Evolutionary conservation across 768 basidiomycete species (phyloP).

Genomic region (Hortiboletus flavorubellus): DNA sequence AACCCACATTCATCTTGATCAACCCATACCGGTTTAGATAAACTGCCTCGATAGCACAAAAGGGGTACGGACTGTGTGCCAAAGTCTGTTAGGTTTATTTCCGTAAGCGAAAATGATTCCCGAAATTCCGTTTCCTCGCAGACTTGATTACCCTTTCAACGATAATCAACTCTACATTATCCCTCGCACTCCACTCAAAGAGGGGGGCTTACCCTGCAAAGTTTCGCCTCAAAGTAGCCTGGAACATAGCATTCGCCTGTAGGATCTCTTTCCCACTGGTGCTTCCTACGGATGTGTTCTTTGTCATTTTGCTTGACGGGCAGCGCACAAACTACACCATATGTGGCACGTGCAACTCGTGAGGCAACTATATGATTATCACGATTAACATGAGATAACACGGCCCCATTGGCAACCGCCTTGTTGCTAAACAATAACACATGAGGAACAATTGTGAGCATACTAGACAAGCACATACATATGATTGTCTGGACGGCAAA

Average conservation of each 20-base stretch:
- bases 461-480: background rate
- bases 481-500: slow-evolving; percentile 7
- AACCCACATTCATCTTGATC: slow-evolving; percentile 11
- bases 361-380: background rate
- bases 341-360: slow-evolving; percentile 5
- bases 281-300: slow-evolving; percentile 6
- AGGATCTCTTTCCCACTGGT: slow-evolving; percentile 7
- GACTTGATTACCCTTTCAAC: background rate
- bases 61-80: slow-evolving; percentile 3
- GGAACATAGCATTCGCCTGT: slow-evolving; percentile 9
- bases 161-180: no score
- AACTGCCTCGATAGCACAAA: slow-evolving; percentile 6
- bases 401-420: slow-evolving; percentile 7
- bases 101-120: slow-evolving; percentile 9
- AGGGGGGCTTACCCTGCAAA: slow-evolving; percentile 1
- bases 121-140: slow-evolving; percentile 7
- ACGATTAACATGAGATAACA: slow-evolving; percentile 4
- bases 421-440: background rate
- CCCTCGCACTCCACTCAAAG: background rate
- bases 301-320: background rate
- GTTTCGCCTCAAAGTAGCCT: slow-evolving; percentile 12
- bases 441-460: background rate
- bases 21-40: slow-evolving; percentile 11
- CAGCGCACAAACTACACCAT: slow-evolving; percentile 6
- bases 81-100: background rate